Evolutionary conservation across 345 rosid species (phyloP).

Genomic region (Fremontodendron californicum): DNA sequence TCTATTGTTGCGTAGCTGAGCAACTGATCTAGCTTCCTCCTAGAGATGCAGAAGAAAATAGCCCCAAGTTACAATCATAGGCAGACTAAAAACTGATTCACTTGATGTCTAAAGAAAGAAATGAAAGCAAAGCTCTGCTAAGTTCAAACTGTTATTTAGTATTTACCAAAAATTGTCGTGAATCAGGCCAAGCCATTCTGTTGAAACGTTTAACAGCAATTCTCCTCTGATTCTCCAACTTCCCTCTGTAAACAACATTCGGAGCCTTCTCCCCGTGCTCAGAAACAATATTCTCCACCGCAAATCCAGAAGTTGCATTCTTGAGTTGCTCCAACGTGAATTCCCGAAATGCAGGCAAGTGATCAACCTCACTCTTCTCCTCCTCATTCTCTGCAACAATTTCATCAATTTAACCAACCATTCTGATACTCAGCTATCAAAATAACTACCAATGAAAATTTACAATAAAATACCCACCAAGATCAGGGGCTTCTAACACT

Average conservation of each 20-base stretch:
- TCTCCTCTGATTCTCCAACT: conserved; percentile 62
- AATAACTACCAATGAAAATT: not conserved
- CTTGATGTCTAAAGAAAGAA: not conserved
- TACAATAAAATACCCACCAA: conserved; percentile 42
- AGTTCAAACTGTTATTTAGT: not conserved
- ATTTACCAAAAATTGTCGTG: conserved; percentile 69
- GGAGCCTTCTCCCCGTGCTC: conserved; percentile 95
- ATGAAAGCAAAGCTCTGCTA: not conserved
- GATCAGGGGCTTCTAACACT: conserved; percentile 56
- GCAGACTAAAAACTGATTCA: not conserved
- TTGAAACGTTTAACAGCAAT: conserved; percentile 90
- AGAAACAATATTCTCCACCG: conserved; percentile 83
- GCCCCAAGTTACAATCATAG: not conserved
- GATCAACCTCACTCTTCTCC: conserved; percentile 40
- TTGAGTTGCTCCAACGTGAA: conserved; percentile 67
- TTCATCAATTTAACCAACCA: not conserved
- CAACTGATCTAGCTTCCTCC: conserved; percentile 93
- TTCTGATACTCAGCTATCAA: not conserved
- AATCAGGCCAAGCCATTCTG: conserved; percentile 86
- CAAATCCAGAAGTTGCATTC: conserved; percentile 78
- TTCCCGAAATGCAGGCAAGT: conserved; percentile 52
- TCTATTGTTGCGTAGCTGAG: conserved; percentile 67
- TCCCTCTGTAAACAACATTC: conserved; percentile 88
- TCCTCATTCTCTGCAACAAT: conserved; percentile 47
- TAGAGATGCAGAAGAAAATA: conserved; percentile 20